Evolutionary conservation across 371 early-diverging fungal species (phyloP).

Genomic region (Mucor sp.): DNA sequence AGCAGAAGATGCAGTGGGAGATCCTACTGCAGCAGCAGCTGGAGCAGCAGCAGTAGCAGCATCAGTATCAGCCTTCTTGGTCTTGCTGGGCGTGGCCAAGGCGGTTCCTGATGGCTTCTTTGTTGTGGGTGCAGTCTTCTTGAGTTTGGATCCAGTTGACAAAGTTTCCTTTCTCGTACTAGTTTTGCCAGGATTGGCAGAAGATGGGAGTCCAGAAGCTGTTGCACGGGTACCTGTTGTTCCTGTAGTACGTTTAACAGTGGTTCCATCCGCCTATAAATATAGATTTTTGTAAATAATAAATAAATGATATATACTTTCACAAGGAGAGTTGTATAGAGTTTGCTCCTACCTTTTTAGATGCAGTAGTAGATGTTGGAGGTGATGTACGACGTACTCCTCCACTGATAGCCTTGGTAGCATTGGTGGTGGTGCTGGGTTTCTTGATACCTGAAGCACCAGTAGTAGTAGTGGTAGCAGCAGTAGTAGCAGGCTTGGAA

Average conservation of each 20-base stretch:
- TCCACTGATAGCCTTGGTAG: neutral
- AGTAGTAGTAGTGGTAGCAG: constrained; percentile 8
- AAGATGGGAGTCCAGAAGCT: neutral
- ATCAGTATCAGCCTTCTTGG: neutral
- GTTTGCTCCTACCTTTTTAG: constrained; percentile 15
- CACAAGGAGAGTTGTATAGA: neutral
- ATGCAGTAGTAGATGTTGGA: constrained; percentile 7
- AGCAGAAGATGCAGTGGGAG: neutral
- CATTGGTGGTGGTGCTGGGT: neutral
- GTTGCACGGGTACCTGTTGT: constrained; percentile 10
- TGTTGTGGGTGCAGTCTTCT: constrained; percentile 2
- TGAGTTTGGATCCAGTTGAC: constrained; percentile 5
- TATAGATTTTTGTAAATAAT: neutral
- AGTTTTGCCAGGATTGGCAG: constrained; percentile 4
- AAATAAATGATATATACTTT: neutral
- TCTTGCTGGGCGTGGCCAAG: neutral
- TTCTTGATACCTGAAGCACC: constrained; percentile 4
- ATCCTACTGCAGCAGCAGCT: neutral
- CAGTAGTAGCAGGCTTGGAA: constrained; percentile 5
- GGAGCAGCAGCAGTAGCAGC: no score
- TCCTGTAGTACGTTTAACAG: constrained; percentile 2
- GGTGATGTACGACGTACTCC: constrained; percentile 3
- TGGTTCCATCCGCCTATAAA: neutral
- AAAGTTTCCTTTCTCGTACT: constrained; percentile 10
- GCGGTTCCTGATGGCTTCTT: neutral